These are phyloP conservation scores for Candolleomyces aberdarensis DNA, from an alignment of 768 basidiomycete genomes.

Conservation along the genomic window DNA sequence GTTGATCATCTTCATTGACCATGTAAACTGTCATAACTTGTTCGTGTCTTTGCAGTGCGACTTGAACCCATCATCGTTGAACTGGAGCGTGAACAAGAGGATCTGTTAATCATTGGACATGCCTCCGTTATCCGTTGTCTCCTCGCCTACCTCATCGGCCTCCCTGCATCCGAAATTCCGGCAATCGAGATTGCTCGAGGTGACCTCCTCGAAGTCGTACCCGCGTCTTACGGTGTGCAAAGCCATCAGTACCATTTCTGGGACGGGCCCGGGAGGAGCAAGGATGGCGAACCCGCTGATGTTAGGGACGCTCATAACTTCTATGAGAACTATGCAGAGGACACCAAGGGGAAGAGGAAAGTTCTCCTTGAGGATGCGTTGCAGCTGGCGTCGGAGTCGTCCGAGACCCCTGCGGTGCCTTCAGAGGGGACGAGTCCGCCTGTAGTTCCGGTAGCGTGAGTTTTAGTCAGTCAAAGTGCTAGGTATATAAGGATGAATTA, in stretches of 20 bases:
- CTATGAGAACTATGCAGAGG: conserved; percentile 86
- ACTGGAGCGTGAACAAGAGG: conserved; percentile 90
- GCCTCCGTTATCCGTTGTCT: conserved; percentile 97
- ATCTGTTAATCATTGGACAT: conserved; percentile 94
- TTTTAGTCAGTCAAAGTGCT: too few species aligned
- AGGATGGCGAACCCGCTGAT: conserved; percentile 23
- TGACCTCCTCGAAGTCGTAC: conserved; percentile 91
- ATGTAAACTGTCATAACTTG: not conserved
- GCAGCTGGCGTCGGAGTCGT: too few species aligned
- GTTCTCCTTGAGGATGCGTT: conserved; percentile 8
- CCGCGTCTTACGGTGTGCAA: conserved; percentile 86
- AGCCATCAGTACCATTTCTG: conserved; percentile 90
- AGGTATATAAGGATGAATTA: too few species aligned
- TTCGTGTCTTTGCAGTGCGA: conserved; percentile 56
- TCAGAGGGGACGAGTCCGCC: too few species aligned
- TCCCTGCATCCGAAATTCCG: conserved; percentile 94
- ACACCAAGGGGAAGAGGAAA: conserved; percentile 60
- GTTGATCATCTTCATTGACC: not conserved
- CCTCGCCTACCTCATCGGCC: conserved; percentile 87
- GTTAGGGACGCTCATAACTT: conserved; percentile 71
- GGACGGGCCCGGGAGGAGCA: conserved; percentile 75
- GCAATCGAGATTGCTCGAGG: conserved; percentile 97
- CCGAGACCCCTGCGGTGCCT: too few species aligned
- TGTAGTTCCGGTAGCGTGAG: too few species aligned
- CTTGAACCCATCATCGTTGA: conserved; percentile 93